Percentiles rank a stretch among this genome's conserved stretches.
These are phyloP conservation scores for Eucalyptus camaldulensis DNA, from an alignment of 345 rosid genomes.

Conservation along the genomic window DNA sequence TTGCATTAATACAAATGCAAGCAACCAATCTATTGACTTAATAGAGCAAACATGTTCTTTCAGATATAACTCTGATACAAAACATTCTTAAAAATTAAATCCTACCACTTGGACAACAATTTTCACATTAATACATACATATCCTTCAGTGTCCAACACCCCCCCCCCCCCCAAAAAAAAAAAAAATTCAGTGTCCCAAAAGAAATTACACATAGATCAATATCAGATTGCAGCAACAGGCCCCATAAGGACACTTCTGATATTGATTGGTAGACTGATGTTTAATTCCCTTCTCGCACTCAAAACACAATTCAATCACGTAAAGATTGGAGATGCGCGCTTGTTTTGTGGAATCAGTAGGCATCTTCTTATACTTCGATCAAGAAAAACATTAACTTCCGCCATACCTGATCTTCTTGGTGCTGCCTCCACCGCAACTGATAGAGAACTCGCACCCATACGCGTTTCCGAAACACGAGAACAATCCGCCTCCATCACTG, in stretches of 20 bases:
- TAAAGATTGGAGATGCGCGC: not conserved
- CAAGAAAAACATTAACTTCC: not conserved
- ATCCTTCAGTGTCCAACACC: not conserved
- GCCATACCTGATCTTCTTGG: constrained; percentile 13
- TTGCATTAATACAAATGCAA: not conserved
- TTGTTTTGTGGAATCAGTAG: not conserved
- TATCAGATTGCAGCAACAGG: not conserved
- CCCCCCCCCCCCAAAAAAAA: too few relatives aligned
- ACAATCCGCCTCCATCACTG: constrained; percentile 23
- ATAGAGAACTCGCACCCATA: constrained; percentile 79
- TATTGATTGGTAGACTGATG: not conserved
- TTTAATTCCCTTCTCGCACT: not conserved
- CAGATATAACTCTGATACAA: not conserved
- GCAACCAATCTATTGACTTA: not conserved
- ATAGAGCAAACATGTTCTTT: not conserved
- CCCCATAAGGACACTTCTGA: not conserved
- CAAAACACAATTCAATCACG: not conserved
- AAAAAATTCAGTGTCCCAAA: not conserved
- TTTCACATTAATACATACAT: not conserved
- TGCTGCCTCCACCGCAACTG: constrained; percentile 53
- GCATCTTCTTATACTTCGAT: not conserved
- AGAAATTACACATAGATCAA: not conserved
- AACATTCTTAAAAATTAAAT: not conserved
- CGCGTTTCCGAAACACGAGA: constrained; percentile 73
- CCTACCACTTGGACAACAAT: not conserved